phyloP scores from a whole-genome alignment of 305 asterid species.

The Ilex paraguariensis region DNA sequence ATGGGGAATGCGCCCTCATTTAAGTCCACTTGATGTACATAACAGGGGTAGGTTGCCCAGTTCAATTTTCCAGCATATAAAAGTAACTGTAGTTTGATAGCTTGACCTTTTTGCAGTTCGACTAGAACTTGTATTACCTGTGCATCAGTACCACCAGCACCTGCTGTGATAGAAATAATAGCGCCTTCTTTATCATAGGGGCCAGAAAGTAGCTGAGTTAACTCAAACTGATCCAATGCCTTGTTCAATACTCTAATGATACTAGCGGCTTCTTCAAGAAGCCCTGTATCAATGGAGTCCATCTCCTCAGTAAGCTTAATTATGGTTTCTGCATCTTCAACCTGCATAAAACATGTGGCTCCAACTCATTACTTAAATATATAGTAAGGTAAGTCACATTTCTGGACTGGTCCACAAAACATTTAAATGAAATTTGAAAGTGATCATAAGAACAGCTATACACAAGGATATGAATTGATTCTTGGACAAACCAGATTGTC shows the following conservation, averaged over 20 bases:
- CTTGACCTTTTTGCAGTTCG: not conserved
- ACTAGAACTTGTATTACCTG: conserved; percentile 55
- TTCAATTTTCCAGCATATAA: conserved; percentile 7
- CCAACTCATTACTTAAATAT: too few species aligned
- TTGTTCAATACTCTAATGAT: conserved; percentile 70
- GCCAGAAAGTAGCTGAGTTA: conserved; percentile 91
- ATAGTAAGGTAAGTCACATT: too few species aligned
- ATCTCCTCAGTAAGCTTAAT: conserved; percentile 85
- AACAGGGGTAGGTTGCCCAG: not conserved
- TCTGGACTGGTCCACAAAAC: too few species aligned
- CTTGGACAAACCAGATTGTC: too few species aligned
- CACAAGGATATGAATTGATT: too few species aligned
- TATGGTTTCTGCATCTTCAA: conserved; percentile 86
- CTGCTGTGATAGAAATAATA: conserved; percentile 72
- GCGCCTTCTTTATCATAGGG: conserved; percentile 97
- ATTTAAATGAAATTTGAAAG: too few species aligned
- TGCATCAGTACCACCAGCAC: conserved; percentile 99
- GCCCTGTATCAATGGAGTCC: conserved; percentile 67
- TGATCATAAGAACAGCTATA: too few species aligned
- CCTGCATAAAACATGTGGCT: conserved; percentile 31
- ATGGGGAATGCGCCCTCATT: not conserved
- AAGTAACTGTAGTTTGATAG: conserved; percentile 1
- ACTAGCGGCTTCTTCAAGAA: conserved; percentile 75
- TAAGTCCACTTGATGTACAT: not conserved
- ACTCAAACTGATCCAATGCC: conserved; percentile 76